Base-by-base conservation (phyloP, 352 stramenopile genomes). In the Phytophthora ramorum region DNA sequence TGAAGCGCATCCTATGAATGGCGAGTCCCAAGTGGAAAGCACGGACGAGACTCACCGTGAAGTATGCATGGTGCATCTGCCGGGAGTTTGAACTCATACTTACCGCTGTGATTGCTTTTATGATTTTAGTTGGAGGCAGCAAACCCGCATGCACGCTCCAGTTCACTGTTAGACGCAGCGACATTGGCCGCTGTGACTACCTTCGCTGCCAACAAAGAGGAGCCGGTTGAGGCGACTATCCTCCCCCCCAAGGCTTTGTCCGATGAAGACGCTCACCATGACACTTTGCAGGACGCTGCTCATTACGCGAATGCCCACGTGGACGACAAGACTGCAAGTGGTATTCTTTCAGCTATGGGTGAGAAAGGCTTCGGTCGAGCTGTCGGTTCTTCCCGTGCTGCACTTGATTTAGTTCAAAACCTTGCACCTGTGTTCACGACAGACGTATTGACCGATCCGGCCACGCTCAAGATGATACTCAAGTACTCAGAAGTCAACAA, bases 341-440 rank as follows among this genome's bases (percentile, higher is more conserved):
- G 17, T 5, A 44, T 48, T 35, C 32, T 35, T 19, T 28, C 3
- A 56, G 46, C 16, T 24, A 17, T 9, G n/a, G 40, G 20, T 24
- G 65, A 74, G 28, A 69, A 63, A 30, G 64, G 66, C 24, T 75
- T 68, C 47, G 55, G 61, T 49, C 51, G 61, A 37, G 50, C 54
- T 20, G 61, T 68, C 17, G 69, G 63, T 6, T 46, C 61, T 8
- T 51, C 75, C 24, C 75, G 66, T 48, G 62, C 37, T 65, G 57
- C 67, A 17, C 85, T 89, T 32, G 80, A 91, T 67, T 52, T 93
- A 28, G 76, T 81, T 2, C 84, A 93, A 59, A 93, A 95, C 63
- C 55, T 92, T 43, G 82, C 82, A 16, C 81, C 84, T 9, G 80
- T 91, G 49, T 93, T 95, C 58, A 93, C 82, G 16, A 95, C 81